phyloP scores from a whole-genome alignment of 2,329 filamentous ascomycete genomes.

The Chrysoporthe puriensis region DNA sequence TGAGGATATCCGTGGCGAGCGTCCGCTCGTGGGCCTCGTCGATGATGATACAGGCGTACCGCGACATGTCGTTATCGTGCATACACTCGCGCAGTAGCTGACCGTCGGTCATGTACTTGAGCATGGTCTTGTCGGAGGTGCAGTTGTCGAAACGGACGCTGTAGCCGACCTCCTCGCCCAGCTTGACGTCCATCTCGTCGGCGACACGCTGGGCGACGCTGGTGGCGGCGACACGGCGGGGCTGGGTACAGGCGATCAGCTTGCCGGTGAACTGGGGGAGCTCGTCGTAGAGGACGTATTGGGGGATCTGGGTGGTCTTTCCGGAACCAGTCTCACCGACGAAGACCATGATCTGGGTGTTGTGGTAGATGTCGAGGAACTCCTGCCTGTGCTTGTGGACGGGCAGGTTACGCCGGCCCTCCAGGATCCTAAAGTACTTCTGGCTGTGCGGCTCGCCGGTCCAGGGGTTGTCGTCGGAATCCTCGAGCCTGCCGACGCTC shows the following conservation, averaged over 20 bases:
- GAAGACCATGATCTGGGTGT: conserved; percentile 94
- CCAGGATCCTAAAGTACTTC: conserved; percentile 88
- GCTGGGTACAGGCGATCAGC: conserved; percentile 96
- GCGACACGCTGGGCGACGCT: conserved; percentile 98
- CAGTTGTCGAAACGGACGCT: conserved; percentile 98
- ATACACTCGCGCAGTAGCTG: conserved; percentile 97
- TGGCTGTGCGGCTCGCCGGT: conserved; percentile 76
- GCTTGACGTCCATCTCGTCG: conserved; percentile 89
- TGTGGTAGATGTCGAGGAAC: conserved; percentile 91
- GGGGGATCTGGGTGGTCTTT: conserved; percentile 98
- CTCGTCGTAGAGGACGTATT: conserved; percentile 97
- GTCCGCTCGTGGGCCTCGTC: conserved; percentile 99
- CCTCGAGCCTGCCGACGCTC: conserved; percentile 74
- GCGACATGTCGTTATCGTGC: conserved; percentile 87
- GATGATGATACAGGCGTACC: conserved; percentile 97
- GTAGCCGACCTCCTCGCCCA: conserved; percentile 96
- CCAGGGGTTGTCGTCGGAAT: conserved; percentile 84
- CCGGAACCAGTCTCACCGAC: conserved; percentile 99
- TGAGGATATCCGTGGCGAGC: conserved; percentile 93
- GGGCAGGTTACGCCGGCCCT: conserved; percentile 81
- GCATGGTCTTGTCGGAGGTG: conserved; percentile 82
- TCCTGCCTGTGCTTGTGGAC: conserved; percentile 94
- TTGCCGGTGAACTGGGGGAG: conserved; percentile 84
- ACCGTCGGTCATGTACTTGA: conserved; percentile 99
- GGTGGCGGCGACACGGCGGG: conserved; percentile 97